Evolutionary conservation across 371 early-diverging fungal species (phyloP), one percentile per base, ranked within the genome.

Genomic region (Umbelopsis sp.): DNA sequence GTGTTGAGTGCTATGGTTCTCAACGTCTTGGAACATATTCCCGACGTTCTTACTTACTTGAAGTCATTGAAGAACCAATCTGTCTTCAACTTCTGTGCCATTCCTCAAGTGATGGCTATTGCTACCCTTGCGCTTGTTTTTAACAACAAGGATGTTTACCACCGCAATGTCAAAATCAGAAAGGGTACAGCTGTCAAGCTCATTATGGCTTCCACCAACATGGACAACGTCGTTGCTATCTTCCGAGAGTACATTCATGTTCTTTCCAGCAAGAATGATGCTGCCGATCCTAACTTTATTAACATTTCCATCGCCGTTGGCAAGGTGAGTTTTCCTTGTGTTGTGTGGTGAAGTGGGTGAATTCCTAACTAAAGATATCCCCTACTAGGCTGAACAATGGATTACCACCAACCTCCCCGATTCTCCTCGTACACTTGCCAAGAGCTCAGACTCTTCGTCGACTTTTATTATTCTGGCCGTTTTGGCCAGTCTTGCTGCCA

Each of bases 61-160:
- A 77, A 83, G 63, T 70, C 81, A 66, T 82, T 99, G 66, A 74
- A 79, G 65, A 92, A 97, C 71, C 91, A 86, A 35, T 85, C 92
- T 0, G 89, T 95, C 20, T 95, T 98, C 77, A 91, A 89, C 72
- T 98, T 98, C 76, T 94, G 95, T 76, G 99, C 99, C 25, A 99
- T 99, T 68, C 99, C 99, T 24, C 98, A 98, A 84, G 93, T 94
- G 29, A 97, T 97, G 99, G 99, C 99, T 20, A 92, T 98, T 69
- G 92, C 99, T n/a, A 93, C 97, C 1, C 78, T 98, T 25, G 86
- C 90, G 38, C 72, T 92, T 63, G 91, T 96, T 46, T 96, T 92
- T 74, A 93, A 94, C 83, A 96, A 96, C 78, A 80, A 88, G 67
- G 82, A 82, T 29, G 82, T 97, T 24, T 95, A 92, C 72, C 83